Evolutionary conservation across 1,284 basidiomycete species (phyloP), one percentile per base, ranked within the genome.

Genomic region (Takashimella koratensis): DNA sequence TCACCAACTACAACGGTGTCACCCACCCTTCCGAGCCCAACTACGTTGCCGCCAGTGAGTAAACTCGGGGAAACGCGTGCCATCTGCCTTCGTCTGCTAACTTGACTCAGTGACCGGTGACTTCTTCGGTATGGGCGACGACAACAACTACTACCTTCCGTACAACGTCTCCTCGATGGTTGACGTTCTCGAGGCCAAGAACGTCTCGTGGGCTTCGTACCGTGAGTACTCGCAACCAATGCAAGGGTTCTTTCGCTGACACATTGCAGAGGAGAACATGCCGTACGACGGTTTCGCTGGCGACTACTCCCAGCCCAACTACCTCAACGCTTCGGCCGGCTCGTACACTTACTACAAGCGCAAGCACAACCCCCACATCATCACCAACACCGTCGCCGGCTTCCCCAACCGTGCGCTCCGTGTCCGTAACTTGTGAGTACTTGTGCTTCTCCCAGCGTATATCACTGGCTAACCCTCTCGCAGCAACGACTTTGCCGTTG

Each of bases 181-280:
- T 24, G 85, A 87, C 62, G 74, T 86, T 3, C 75, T 87, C 43
- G 84, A 86, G 53, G 75, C 77, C 20, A 83, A 83, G 66, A 77
- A 76, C 52, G 79, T 87, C 58, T 66, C 65, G 5, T 77, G 71
- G 65, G 72, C 74, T 2, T 71, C 71, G 45, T 57, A 73, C 56
- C 59, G 62, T 19, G 62, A 51, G 53, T 22, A n/a, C n/a, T n/a
- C n/a, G n/a, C n/a, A n/a, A n/a, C n/a, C n/a, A n/a, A n/a, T n/a
- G n/a, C n/a, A n/a, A n/a, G n/a, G n/a, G n/a, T n/a, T n/a, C n/a
- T n/a, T n/a, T n/a, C n/a, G n/a, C n/a, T n/a, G n/a, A n/a, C n/a
- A n/a, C n/a, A n/a, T 13, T 8, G 41, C 43, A 51, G 49, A 84
- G 67, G 84, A 87, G 64, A 82, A 81, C 63, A 77, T 84, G 79